Conservation (phyloP, 306 rosid genomes). For the Lagenaria siceraria region DNA sequence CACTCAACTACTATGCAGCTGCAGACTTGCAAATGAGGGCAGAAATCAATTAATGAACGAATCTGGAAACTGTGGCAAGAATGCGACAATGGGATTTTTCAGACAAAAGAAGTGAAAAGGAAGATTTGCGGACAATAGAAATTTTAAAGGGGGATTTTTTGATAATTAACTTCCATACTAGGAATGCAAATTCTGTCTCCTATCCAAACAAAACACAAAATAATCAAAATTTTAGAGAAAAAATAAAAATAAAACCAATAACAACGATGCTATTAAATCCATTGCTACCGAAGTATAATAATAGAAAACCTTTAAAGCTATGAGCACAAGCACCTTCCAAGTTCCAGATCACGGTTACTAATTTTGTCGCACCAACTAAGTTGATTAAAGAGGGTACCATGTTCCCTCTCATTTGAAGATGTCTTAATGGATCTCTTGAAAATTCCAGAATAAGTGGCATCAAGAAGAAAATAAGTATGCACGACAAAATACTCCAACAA, state of each 20-base stretch:
- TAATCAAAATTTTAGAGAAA: background rate
- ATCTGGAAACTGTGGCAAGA: background rate
- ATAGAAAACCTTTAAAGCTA: background rate
- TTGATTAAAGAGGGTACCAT: conserved; percentile 16
- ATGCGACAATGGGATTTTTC: background rate
- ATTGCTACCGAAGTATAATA: background rate
- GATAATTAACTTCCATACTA: background rate
- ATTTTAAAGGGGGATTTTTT: background rate
- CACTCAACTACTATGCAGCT: background rate
- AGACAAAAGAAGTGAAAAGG: background rate
- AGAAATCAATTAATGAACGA: background rate
- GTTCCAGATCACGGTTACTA: conserved; percentile 32
- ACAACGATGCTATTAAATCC: background rate
- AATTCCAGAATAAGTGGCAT: conserved; percentile 54
- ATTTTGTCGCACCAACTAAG: conserved; percentile 44
- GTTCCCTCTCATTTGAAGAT: conserved; percentile 27
- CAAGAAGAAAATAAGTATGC: conserved; percentile 89
- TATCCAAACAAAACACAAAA: background rate
- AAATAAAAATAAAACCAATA: background rate
- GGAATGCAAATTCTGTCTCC: background rate
- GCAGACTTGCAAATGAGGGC: background rate
- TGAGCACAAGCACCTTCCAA: conserved; percentile 39
- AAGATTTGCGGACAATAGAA: background rate
- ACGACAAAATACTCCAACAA: conserved; percentile 76
- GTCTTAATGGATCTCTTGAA: conserved; percentile 32